Percentiles rank a stretch among this genome's conserved stretches.
Conservation (phyloP, 768 basidiomycete genomes). For the Leccinum pellstonianum region DNA sequence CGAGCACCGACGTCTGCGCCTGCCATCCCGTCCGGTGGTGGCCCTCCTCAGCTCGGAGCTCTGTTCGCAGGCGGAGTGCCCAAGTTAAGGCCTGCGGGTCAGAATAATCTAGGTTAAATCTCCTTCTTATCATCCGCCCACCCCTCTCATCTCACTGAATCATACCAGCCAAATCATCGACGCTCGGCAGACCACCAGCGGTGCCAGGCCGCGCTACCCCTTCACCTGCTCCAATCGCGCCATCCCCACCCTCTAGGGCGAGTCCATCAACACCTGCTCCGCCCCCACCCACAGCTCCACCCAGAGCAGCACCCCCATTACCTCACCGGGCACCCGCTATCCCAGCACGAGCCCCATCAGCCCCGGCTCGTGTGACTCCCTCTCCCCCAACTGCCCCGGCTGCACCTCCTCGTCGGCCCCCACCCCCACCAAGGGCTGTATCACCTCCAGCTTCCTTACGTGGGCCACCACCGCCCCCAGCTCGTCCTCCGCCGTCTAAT, state of each 20-base stretch:
- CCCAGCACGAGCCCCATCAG: constrained; percentile 44
- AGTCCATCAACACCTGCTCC: constrained; percentile 34
- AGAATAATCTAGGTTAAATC: constrained; percentile 51
- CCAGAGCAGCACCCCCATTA: constrained; percentile 35
- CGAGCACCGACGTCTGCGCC: constrained; percentile 22
- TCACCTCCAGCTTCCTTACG: constrained; percentile 30
- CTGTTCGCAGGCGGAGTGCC: constrained; percentile 93
- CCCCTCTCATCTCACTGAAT: constrained; percentile 10
- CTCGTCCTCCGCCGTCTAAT: constrained; percentile 28
- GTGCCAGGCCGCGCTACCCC: constrained; percentile 52
- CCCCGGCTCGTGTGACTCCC: constrained; percentile 37
- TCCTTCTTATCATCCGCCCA: constrained; percentile 8
- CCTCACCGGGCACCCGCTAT: constrained; percentile 43
- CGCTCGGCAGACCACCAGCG: constrained; percentile 64
- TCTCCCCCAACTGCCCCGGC: constrained; percentile 25
- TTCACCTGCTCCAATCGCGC: constrained; percentile 27
- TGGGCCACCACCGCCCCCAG: constrained; percentile 24
- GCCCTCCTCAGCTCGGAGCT: constrained; percentile 77
- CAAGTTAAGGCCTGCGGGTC: constrained; percentile 80
- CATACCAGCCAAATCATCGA: constrained; percentile 54
- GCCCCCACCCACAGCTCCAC: constrained; percentile 33
- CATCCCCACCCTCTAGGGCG: constrained; percentile 30
- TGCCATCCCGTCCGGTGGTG: constrained; percentile 33
- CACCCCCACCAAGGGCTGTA: constrained; percentile 32
- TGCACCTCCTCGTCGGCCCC: constrained; percentile 30